Percentiles rank a stretch among this genome's conserved stretches.
phyloP scores from a whole-genome alignment of 2,329 filamentous ascomycete genomes.

The Aspergillus sp. region DNA sequence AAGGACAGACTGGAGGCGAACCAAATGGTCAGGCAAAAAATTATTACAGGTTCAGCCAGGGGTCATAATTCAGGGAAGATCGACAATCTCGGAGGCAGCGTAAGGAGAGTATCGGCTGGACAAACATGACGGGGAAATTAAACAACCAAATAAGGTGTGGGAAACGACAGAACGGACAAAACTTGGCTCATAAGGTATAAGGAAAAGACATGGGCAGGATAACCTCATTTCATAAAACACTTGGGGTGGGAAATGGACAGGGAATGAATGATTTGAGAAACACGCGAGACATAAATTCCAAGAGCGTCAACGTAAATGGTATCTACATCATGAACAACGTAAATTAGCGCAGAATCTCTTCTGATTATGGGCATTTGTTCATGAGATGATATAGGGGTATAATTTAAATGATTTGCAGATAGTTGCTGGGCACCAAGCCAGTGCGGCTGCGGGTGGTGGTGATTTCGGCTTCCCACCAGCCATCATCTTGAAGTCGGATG shows the following conservation, averaged over 20 bases:
- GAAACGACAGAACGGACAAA: background rate
- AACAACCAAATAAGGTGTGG: background rate
- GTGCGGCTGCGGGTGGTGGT: constrained; percentile 54
- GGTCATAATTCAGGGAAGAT: background rate
- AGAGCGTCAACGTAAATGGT: constrained; percentile 11
- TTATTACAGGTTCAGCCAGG: background rate
- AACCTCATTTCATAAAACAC: background rate
- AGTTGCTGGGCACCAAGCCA: constrained; percentile 67
- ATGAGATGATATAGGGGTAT: constrained; percentile 17
- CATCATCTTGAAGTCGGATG: constrained; percentile 88
- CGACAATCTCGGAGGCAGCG: background rate
- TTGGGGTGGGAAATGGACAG: background rate
- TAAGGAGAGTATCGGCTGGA: background rate
- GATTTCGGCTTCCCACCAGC: constrained; percentile 98
- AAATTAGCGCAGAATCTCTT: constrained; percentile 8
- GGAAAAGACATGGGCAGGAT: background rate
- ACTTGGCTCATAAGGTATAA: background rate
- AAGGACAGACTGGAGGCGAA: background rate
- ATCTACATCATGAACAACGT: constrained; percentile 23
- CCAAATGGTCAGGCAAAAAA: background rate
- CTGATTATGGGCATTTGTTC: constrained; percentile 22
- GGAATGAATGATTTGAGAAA: background rate
- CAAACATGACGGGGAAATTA: background rate
- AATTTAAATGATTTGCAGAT: constrained; percentile 58
- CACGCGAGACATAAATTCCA: constrained; percentile 4